A percentile compares a stretch with the other conserved stretches of the same genome.
These are phyloP conservation scores for Crithidia sp. DNA, from an alignment of 208 protist species.

Conservation along the genomic window DNA sequence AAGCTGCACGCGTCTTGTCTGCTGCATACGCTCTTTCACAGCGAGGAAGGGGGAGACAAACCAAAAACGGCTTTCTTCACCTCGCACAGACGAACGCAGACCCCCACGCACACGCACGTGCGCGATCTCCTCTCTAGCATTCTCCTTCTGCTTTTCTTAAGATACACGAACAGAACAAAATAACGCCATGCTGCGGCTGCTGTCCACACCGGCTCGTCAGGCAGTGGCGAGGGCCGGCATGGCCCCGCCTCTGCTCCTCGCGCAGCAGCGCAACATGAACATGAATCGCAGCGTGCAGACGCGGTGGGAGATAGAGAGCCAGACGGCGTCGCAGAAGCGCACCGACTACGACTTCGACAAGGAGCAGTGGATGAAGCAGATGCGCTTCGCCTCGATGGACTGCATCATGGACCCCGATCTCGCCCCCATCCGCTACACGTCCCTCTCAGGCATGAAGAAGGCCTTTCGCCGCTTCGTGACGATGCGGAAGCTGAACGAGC, in stretches of 20 bases:
- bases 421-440: slow-evolving; percentile 82
- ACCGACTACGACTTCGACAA: slow-evolving; percentile 94
- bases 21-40: too few relatives aligned
- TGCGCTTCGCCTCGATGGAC: slow-evolving; percentile 92
- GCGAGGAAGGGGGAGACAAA: too few relatives aligned
- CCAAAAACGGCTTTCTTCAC: too few relatives aligned
- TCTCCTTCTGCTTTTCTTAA: background rate
- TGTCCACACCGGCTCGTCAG: slow-evolving; percentile 4
- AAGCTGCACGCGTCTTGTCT: too few relatives aligned
- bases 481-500: slow-evolving; percentile 87
- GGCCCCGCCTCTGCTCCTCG: background rate
- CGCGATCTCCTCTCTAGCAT: background rate
- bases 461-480: slow-evolving; percentile 85
- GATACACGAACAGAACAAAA: background rate
- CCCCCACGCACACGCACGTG: too few relatives aligned
- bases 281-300: slow-evolving; percentile 91
- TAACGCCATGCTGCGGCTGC: slow-evolving; percentile 27
- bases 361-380: slow-evolving; percentile 93
- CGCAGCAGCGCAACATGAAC: slow-evolving; percentile 67
- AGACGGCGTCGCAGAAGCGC: slow-evolving; percentile 68
- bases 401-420: slow-evolving; percentile 93
- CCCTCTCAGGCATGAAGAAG: slow-evolving; percentile 69
- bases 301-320: slow-evolving; percentile 77
- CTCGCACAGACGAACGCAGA: too few relatives aligned
- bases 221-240: background rate